Conservation (phyloP, 495 filamentous ascomycete genomes). For the Trichoderma gamsii region DNA sequence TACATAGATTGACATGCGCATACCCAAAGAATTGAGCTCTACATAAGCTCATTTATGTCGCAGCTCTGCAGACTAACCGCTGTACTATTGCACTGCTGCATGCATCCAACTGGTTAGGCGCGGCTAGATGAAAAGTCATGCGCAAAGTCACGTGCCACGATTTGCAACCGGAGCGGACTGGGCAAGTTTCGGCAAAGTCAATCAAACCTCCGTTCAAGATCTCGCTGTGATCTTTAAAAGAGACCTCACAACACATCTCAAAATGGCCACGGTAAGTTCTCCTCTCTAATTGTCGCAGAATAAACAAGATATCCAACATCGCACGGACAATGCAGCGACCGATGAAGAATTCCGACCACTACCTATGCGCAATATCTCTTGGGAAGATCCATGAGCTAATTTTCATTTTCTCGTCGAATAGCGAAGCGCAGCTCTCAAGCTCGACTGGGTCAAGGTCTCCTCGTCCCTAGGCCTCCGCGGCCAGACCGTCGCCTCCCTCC, state of each 20-base stretch:
- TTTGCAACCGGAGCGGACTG: slow-evolving; percentile 7
- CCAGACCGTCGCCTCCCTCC: slow-evolving; percentile 80
- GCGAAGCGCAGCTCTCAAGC: slow-evolving; percentile 97
- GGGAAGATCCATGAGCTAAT: slow-evolving; percentile 40
- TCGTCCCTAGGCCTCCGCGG: slow-evolving; percentile 92
- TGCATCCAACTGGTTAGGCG: background rate
- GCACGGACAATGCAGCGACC: background rate
- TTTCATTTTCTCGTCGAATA: slow-evolving; percentile 42
- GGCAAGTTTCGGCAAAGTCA: slow-evolving; percentile 17
- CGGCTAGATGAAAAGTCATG: slow-evolving; percentile 2
- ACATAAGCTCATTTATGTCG: background rate
- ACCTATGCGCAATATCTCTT: background rate
- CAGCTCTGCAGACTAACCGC: background rate
- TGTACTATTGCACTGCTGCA: background rate
- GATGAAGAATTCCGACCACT: background rate
- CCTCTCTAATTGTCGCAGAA: slow-evolving; percentile 17
- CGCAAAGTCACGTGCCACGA: slow-evolving; percentile 7
- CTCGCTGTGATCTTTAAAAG: background rate
- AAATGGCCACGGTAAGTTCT: slow-evolving; percentile 13
- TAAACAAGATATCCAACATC: background rate
- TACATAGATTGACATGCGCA: background rate
- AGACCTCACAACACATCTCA: slow-evolving; percentile 1
- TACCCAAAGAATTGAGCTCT: background rate
- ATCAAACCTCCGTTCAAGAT: slow-evolving; percentile 2
- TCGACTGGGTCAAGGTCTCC: slow-evolving; percentile 94